Evolutionary conservation across 495 filamentous ascomycete genomes (phyloP), one percentile per base, ranked within the genome.

Genomic region (Penicillium argentinense): DNA sequence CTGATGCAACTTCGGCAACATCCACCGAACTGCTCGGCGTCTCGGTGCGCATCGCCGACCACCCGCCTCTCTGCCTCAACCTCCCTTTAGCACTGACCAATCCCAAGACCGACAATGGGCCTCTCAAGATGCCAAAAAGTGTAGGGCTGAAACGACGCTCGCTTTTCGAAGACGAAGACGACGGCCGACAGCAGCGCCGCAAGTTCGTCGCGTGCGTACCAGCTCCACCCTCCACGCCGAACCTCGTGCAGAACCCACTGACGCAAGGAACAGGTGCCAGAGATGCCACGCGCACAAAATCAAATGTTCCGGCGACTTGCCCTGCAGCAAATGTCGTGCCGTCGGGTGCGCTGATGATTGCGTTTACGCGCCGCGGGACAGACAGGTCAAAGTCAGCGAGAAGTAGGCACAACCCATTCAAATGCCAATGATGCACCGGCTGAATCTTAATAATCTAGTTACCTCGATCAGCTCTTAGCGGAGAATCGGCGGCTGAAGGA

Each of bases 211-310:
- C 69, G 69, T 72, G 53, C 30, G 52, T 54, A 23, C 28, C 25
- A 13, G 23, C 27, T 29, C 5, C 24, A 9, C 9, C 37, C 14
- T 27, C 43, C 4, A 23, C n/a, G 4, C 24, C 8, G n/a, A 24
- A 33, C 28, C 6, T 27, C 33, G 28, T 2, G 8, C 40, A 28
- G 11, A 38, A 4, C 13, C 21, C 14, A 55, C 30, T 47, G 16
- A 30, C 5, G 25, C 17, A 16, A 44, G 5, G 14, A 11, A 42
- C 43, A 74, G 69, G 11, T 75, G 72, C 39, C 63, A 72, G 45
- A 58, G 71, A 56, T 75, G 71, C 51, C 71, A 75, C 61, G 27
- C 63, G 9, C 71, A 71, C 44, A 75, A 74, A 41, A 73, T 75
- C 24, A 75, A 73, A 53, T 75, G 71, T 34, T 73, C 71, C 1